Base-by-base conservation (phyloP, 805 yeast species). In the Scheffersomyces amazonensis region DNA sequence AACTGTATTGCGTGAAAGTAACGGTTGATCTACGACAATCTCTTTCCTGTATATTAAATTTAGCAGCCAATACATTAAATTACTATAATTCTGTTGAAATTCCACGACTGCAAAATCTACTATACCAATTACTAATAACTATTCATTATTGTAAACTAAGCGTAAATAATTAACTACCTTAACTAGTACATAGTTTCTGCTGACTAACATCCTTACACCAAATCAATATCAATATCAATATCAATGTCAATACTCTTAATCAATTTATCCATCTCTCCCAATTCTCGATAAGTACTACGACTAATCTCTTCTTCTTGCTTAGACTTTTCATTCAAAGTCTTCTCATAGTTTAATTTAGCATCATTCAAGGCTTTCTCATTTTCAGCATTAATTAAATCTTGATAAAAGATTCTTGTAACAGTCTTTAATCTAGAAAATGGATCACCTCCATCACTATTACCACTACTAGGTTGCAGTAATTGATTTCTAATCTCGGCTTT, bases 351-450 rank as follows among this genome's bases (percentile, higher is more conserved):
- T 37, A 68, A 70, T 35, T 68, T 66, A 5, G 79, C 81, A 39
- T 76, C 74, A 23, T 66, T 73, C 39, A 77, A 67, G 2, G 82
- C 84, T 57, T 71, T 75, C 47, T 75, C 80, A 48, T 81, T 78
- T 46, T 75, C 83, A 43, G 72, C 75, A 44, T 72, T 71, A 44
- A 73, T 78, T 33, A 72, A 64, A 38, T 76, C 75, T 40, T 72
- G 69, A 54, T 89, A 88, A 62, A 87, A 91, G 43, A 87, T 79
- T 52, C 87, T 78, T 1, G 97, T 87, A 44, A 81, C 84, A 1
- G 98, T 91, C 58, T 87, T 83, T 55, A 93, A 75, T 59, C 98
- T 80, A 48, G 85, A 79, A 62, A 93, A 93, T 16, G 99, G 98
- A 65, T 93, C 87, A 7, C 71, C 71, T 7, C 51, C 60, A 50